Base-by-base conservation (phyloP, 768 basidiomycete species). In the Rhizopogon roseolus region DNA sequence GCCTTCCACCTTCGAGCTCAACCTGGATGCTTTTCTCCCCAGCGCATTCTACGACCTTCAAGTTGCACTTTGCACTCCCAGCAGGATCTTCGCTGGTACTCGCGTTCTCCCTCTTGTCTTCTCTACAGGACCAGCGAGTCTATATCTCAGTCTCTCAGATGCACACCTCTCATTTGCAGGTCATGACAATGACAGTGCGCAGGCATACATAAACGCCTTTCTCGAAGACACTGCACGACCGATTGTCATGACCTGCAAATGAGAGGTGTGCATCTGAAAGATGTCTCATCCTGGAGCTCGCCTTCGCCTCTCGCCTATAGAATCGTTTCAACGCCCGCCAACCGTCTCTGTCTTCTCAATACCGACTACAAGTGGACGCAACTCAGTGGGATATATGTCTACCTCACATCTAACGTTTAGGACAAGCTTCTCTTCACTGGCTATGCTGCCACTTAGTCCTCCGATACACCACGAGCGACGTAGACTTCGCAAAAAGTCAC, bases 401-500 rank as follows among this genome's bases (percentile, higher is more conserved):
- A 70, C 73, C 0, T 73, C 76, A 0, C 76, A 74, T 49, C 70
- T 80, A 13, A 71, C 71, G n/a, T 68, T 77, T 27, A 64, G 70
- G 37, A 59, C 70, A 16, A 67, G 64, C 39, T 41, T 60, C 22
- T 75, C 71, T 1, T 66, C 72, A n/a, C 74, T 83, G 1, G 76
- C 74, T 0, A 72, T 75, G 41, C 70, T 83, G 3, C 84, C 87
- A 14, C 80, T 85, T 1, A 81, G 81, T 52, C 81, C 86, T 10
- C 83, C 85, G 2, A 73, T 81, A 3, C 84, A 86, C 40, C 75
- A 76, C 54, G 80, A 84, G 62, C 65, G 88, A 32, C 68, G 88
- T 16, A 72, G 90, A 38, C 68, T 90, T 42, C 73, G 87, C 48
- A 91, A 91, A 73, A 90, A 91, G 70, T 87, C 85, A n/a, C 77